A percentile compares a stretch with the other conserved stretches of the same genome.
phyloP scores from a whole-genome alignment of 2,329 filamentous ascomycete genomes.

The Penicillium sp. region DNA sequence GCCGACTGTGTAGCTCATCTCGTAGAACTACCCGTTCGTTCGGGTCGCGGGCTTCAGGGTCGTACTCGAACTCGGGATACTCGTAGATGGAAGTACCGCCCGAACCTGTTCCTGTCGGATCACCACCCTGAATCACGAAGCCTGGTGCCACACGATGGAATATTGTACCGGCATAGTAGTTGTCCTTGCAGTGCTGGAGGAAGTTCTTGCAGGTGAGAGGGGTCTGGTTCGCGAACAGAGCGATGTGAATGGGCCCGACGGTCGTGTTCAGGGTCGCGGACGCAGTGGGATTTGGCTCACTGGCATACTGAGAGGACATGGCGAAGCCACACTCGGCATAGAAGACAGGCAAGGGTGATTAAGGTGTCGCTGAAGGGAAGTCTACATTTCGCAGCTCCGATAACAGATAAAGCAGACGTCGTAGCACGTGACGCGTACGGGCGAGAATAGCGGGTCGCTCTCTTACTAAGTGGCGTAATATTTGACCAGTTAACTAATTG shows the following conservation, averaged over 20 bases:
- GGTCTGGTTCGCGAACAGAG: conserved; percentile 91
- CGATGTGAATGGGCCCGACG: conserved; percentile 78
- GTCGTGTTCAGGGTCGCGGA: conserved; percentile 89
- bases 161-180: conserved; percentile 88
- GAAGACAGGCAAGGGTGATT: neutral
- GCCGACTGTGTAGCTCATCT: conserved; percentile 85
- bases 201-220: conserved; percentile 92
- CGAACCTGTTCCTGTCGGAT: conserved; percentile 85
- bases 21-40: conserved; percentile 60
- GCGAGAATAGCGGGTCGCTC: no score
- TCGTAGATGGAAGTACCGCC: conserved; percentile 92
- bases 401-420: conserved; percentile 22
- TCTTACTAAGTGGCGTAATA: no score
- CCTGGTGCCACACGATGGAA: conserved; percentile 90
- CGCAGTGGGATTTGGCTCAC: conserved; percentile 88
- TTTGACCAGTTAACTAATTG: conserved; percentile 2
- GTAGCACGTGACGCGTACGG: conserved; percentile 26
- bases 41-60: conserved; percentile 46
- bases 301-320: conserved; percentile 90
- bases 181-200: conserved; percentile 87
- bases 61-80: conserved; percentile 56
- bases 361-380: neutral
- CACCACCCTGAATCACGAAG: conserved; percentile 91
- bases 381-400: conserved; percentile 1
- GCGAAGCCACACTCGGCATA: conserved; percentile 2